These are phyloP conservation scores for Millerozyma acaciae DNA, from an alignment of 805 yeast genomes.

Conservation along the genomic window DNA sequence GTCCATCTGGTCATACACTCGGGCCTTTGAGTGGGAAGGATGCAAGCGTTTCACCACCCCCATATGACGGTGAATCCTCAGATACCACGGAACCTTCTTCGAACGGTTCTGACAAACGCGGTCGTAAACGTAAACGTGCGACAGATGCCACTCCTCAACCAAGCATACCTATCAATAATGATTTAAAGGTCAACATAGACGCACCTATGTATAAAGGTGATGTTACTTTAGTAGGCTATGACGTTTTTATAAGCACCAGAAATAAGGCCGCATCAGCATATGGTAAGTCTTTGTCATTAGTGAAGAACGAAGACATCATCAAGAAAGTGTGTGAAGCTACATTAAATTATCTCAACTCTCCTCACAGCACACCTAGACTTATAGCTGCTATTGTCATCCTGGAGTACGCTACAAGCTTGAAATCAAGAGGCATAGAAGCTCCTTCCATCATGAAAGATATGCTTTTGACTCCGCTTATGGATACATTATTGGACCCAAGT, in stretches of 20 bases:
- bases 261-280: conserved; percentile 70
- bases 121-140: conserved; percentile 45
- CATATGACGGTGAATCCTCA: conserved; percentile 5
- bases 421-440: conserved; percentile 11
- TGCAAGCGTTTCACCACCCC: conserved; percentile 1
- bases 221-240: conserved; percentile 75
- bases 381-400: conserved; percentile 65
- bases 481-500: conserved; percentile 36
- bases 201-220: conserved; percentile 92
- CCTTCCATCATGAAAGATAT: conserved; percentile 15
- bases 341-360: conserved; percentile 45
- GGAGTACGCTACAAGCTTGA: conserved; percentile 50
- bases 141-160: conserved; percentile 11
- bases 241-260: conserved; percentile 70
- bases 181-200: conserved; percentile 77
- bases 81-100: conserved; percentile 7
- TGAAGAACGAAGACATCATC: conserved; percentile 38
- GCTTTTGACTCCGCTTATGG: conserved; percentile 26
- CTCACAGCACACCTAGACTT: conserved; percentile 79
- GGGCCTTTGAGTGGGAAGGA: conserved; percentile 12
- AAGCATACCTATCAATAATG: conserved; percentile 51
- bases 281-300: conserved; percentile 59
- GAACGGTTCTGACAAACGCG: conserved; percentile 28
- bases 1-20: conserved; percentile 66
- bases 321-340: conserved; percentile 35